Percentiles rank a stretch among this genome's conserved stretches.
Conservation (phyloP, 495 filamentous ascomycete genomes). For the Aspergillus nanangensis region DNA sequence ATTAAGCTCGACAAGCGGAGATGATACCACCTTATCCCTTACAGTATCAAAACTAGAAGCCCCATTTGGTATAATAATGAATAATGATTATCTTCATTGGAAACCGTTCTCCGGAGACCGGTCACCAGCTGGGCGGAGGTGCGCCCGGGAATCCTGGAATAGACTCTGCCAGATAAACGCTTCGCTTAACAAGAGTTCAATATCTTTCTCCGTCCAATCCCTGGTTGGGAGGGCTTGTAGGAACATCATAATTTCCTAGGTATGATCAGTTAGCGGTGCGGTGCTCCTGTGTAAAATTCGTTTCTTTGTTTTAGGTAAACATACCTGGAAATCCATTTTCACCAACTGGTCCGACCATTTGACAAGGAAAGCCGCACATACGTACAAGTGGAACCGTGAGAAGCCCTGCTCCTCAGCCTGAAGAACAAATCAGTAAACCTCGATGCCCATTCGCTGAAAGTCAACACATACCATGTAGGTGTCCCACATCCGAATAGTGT, state of each 20-base stretch:
- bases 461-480: slow-evolving; percentile 77
- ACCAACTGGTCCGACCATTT: slow-evolving; percentile 94
- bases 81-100: slow-evolving; percentile 38
- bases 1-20: slow-evolving; percentile 35
- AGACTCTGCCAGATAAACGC: slow-evolving; percentile 95
- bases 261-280: slow-evolving; percentile 9
- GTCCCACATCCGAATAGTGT: slow-evolving; percentile 99
- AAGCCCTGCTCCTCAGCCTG: slow-evolving; percentile 98
- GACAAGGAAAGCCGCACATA: slow-evolving; percentile 96
- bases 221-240: slow-evolving; percentile 92
- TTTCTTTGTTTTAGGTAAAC: not conserved
- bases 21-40: not conserved
- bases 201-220: slow-evolving; percentile 95
- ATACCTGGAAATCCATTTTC: slow-evolving; percentile 89
- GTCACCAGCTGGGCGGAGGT: slow-evolving; percentile 56
- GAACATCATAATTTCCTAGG: slow-evolving; percentile 97
- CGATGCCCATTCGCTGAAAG: not conserved
- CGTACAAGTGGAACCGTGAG: slow-evolving; percentile 95
- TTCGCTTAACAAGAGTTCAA: slow-evolving; percentile 91
- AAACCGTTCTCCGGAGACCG: slow-evolving; percentile 36
- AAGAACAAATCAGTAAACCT: slow-evolving; percentile 15
- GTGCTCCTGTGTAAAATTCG: not conserved
- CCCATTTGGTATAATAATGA: slow-evolving; percentile 19
- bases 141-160: slow-evolving; percentile 82
- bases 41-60: not conserved